A percentile compares a stretch with the other conserved stretches of the same genome.
Conservation (phyloP, 352 stramenopile genomes). For the Phytophthora lateralis region DNA sequence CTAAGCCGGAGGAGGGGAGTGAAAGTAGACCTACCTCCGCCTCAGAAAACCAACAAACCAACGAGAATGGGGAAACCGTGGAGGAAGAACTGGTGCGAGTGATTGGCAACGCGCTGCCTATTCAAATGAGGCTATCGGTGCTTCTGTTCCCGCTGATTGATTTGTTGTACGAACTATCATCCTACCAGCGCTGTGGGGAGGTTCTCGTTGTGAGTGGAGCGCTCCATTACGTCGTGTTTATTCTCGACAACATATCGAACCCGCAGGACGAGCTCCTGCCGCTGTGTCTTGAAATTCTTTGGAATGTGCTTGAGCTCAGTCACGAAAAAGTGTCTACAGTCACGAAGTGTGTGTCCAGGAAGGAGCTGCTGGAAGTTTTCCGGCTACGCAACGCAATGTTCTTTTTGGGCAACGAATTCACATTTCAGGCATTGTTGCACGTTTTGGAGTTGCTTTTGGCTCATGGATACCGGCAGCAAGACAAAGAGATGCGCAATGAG, state of each 20-base stretch:
- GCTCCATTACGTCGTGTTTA: slow-evolving; percentile 70
- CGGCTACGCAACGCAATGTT: slow-evolving; percentile 66
- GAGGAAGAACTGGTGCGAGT: slow-evolving; percentile 19
- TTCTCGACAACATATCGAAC: slow-evolving; percentile 59
- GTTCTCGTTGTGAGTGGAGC: slow-evolving; percentile 66
- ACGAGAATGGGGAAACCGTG: not conserved
- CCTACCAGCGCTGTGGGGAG: slow-evolving; percentile 66
- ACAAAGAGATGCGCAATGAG: slow-evolving; percentile 83
- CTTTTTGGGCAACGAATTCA: slow-evolving; percentile 65
- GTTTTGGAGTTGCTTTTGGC: slow-evolving; percentile 61
- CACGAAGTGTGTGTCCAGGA: slow-evolving; percentile 49
- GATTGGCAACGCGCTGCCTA: slow-evolving; percentile 15
- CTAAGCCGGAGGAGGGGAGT: slow-evolving; percentile 1
- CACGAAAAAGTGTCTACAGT: slow-evolving; percentile 56
- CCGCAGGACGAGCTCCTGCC: slow-evolving; percentile 72
- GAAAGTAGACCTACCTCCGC: not conserved
- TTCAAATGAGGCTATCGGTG: slow-evolving; percentile 31
- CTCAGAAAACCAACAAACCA: slow-evolving; percentile 4
- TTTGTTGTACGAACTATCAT: slow-evolving; percentile 70
- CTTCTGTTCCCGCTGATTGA: slow-evolving; percentile 70
- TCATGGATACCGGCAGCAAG: slow-evolving; percentile 67
- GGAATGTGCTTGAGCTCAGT: slow-evolving; percentile 76
- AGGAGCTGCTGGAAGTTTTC: slow-evolving; percentile 65
- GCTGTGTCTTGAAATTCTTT: slow-evolving; percentile 73
- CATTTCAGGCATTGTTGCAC: slow-evolving; percentile 62